Conservation (phyloP, 257 asterid species). For the Primulina huaijiensis region DNA sequence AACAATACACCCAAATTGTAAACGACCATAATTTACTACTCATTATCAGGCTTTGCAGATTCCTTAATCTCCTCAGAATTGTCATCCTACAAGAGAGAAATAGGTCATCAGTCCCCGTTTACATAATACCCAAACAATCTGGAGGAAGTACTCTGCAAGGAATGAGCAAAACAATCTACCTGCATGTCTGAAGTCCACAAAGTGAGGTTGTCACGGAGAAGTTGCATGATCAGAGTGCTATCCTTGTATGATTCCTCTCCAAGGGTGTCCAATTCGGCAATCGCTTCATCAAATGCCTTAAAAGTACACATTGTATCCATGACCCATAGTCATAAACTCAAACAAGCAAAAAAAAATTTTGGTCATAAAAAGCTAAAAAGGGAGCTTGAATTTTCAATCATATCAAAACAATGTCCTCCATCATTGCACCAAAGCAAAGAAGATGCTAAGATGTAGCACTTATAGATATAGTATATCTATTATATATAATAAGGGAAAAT, state of each 20-base stretch:
- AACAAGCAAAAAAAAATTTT: not conserved
- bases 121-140: not conserved
- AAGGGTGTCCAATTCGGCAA: slow-evolving; percentile 85
- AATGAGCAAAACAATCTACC: slow-evolving; percentile 31
- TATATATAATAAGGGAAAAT: too few species aligned
- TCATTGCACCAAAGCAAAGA: not conserved
- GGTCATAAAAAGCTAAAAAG: not conserved
- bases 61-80: slow-evolving; percentile 77
- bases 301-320: not conserved
- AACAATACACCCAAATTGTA: slow-evolving; percentile 31
- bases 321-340: not conserved
- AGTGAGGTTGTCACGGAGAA: slow-evolving; percentile 89
- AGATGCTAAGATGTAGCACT: not conserved
- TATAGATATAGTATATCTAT: too few species aligned
- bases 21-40: slow-evolving; percentile 40
- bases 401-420: not conserved
- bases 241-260: slow-evolving; percentile 97
- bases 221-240: slow-evolving; percentile 96
- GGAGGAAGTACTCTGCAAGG: too few species aligned
- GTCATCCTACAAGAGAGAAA: slow-evolving; percentile 59
- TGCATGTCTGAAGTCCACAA: slow-evolving; percentile 94
- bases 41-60: slow-evolving; percentile 76
- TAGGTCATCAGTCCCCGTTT: not conserved
- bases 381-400: not conserved
- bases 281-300: slow-evolving; percentile 91